These are phyloP conservation scores for Balakata baccata DNA, from an alignment of 345 rosid species.

Conservation along the genomic window DNA sequence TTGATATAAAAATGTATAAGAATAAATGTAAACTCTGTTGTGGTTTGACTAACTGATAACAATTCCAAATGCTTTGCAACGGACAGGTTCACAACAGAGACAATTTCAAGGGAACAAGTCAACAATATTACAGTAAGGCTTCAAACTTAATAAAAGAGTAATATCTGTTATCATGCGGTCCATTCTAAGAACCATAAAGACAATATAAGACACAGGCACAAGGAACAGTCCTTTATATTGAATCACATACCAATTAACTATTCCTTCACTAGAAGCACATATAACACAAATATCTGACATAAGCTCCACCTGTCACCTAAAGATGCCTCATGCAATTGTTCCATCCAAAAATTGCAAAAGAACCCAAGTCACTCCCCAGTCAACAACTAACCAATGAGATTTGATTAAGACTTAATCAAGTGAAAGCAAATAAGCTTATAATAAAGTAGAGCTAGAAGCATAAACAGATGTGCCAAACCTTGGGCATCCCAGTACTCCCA, in stretches of 20 bases:
- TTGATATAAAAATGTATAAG: slow-evolving; percentile 4
- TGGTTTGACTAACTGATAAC: neutral
- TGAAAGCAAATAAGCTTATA: slow-evolving; percentile 9
- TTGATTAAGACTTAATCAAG: neutral
- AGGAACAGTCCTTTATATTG: neutral
- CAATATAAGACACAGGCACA: neutral
- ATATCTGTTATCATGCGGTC: neutral
- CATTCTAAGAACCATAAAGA: neutral
- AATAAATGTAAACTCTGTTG: neutral
- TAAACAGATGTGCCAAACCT: slow-evolving; percentile 47
- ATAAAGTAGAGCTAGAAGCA: slow-evolving; percentile 5
- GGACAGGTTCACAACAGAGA: neutral
- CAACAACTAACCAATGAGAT: neutral
- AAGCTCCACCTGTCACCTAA: neutral
- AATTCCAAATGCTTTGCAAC: neutral
- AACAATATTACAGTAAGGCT: neutral
- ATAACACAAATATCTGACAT: neutral
- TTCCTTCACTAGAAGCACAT: neutral
- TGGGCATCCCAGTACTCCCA: slow-evolving; percentile 98
- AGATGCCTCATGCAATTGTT: neutral
- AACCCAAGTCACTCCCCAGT: neutral
- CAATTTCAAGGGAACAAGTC: neutral
- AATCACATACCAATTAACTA: neutral
- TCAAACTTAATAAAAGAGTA: neutral
- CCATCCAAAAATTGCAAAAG: neutral